phyloP scores from a whole-genome alignment of 352 stramenopile species.

The Phytophthora hybrid region DNA sequence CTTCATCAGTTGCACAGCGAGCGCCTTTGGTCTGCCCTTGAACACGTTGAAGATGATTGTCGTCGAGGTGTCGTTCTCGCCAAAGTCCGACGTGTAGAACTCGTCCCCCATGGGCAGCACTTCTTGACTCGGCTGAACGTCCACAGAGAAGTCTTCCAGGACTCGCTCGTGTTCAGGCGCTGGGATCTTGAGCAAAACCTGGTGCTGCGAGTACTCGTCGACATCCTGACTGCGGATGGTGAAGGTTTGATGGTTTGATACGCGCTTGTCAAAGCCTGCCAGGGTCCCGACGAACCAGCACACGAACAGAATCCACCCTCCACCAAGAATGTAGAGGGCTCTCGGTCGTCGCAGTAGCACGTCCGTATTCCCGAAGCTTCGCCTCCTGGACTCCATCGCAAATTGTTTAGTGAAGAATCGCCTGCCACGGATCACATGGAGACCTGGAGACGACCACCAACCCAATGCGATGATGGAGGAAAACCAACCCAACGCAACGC shows the following conservation, averaged over 20 bases:
- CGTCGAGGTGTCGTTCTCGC: constrained; percentile 54
- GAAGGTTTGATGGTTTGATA: constrained; percentile 10
- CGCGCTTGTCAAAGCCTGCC: constrained; percentile 19
- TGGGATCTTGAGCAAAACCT: constrained; percentile 36
- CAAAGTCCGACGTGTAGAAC: constrained; percentile 56
- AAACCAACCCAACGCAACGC: constrained; percentile 4
- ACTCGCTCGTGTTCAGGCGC: constrained; percentile 8
- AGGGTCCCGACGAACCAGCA: constrained; percentile 42
- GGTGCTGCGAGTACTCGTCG: constrained; percentile 22
- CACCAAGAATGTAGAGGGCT: constrained; percentile 33
- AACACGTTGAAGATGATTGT: constrained; percentile 84
- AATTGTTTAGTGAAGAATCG: constrained; percentile 18
- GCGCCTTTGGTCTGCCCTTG: constrained; percentile 54
- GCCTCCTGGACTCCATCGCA: constrained; percentile 32
- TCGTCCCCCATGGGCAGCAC: constrained; percentile 48
- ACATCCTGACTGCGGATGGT: constrained; percentile 26
- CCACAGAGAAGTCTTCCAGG: constrained; percentile 18
- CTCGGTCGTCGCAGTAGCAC: constrained; percentile 17
- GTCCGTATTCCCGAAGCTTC: background rate
- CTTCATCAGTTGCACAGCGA: constrained; percentile 53
- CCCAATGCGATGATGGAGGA: constrained; percentile 5
- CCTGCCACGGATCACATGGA: background rate
- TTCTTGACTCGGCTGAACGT: constrained; percentile 33
- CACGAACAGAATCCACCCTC: constrained; percentile 37
- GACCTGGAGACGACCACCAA: background rate